Evolutionary conservation across 177 flowering plant genomes (phyloP).

Genomic region (Telopea speciosissima): DNA sequence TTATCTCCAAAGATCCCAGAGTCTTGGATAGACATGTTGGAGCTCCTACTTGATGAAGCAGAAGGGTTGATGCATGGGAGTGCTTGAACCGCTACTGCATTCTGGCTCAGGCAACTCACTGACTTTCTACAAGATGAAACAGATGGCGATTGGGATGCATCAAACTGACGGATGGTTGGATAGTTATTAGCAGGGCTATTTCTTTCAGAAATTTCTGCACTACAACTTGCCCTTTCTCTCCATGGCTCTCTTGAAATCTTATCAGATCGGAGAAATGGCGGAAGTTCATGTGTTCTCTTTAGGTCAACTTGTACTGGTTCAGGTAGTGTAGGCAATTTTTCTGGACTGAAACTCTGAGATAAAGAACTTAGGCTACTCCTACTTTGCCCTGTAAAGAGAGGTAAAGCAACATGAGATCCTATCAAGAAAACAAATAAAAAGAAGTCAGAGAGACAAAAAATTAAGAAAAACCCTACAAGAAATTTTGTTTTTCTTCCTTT

Average conservation of each 20-base stretch:
- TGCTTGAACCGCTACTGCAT: conserved; percentile 19
- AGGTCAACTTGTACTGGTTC: conserved; percentile 23
- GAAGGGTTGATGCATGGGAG: conserved; percentile 16
- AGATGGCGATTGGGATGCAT: conserved; percentile 14
- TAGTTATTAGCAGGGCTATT: conserved; percentile 20
- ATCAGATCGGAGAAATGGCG: conserved; percentile 19
- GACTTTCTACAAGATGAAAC: conserved; percentile 27
- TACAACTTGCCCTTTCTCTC: conserved; percentile 31
- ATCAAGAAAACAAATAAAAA: not conserved
- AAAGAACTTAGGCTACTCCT: conserved; percentile 13
- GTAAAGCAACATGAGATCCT: conserved; percentile 1
- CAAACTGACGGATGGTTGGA: conserved; percentile 12
- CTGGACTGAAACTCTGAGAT: conserved; percentile 9
- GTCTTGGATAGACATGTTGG: conserved; percentile 12
- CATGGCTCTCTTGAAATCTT: conserved; percentile 16
- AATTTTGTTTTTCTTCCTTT: not conserved
- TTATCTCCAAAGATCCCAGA: conserved; percentile 14
- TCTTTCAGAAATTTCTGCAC: conserved; percentile 32
- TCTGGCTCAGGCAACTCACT: conserved; percentile 14
- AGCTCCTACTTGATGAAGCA: conserved; percentile 12
- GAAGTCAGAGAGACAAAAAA: not conserved
- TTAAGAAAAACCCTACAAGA: not conserved
- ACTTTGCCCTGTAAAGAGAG: conserved; percentile 29
- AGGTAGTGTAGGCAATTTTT: conserved; percentile 15
- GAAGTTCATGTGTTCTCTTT: conserved; percentile 17